phyloP scores from a whole-genome alignment of 75 land plant genomes.

The Picea sitchensis region DNA sequence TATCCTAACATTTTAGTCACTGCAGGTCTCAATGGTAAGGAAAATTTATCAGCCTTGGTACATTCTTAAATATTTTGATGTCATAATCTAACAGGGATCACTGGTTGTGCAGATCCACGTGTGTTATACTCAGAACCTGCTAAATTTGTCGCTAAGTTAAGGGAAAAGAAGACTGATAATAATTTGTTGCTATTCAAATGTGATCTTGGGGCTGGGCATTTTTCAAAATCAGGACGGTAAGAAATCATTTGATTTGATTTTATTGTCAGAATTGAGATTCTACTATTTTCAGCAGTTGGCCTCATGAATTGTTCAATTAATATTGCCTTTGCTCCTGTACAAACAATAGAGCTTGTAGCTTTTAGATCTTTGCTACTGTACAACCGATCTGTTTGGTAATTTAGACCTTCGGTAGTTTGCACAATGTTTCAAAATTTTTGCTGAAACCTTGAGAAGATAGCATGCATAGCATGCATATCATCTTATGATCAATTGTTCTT shows the following conservation, averaged over 20 bases:
- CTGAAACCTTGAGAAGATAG: not conserved
- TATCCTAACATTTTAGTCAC: slow-evolving; percentile 88
- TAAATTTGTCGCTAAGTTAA: slow-evolving; percentile 89
- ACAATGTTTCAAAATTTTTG: not conserved
- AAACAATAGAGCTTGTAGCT: not conserved
- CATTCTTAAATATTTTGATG: not conserved
- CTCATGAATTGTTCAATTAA: not conserved
- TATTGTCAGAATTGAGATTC: not conserved
- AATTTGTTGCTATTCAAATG: slow-evolving; percentile 84
- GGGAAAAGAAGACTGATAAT: slow-evolving; percentile 80
- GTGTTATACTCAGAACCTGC: slow-evolving; percentile 96
- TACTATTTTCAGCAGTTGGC: not conserved
- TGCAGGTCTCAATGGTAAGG: slow-evolving; percentile 90
- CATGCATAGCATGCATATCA: not conserved
- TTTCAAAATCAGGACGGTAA: slow-evolving; percentile 98
- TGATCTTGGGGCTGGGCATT: slow-evolving; percentile 97
- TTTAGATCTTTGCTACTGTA: not conserved
- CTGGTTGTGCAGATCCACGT: slow-evolving; percentile 73
- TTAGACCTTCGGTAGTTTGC: not conserved
- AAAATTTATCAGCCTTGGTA: not conserved
- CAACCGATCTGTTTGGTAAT: not conserved
- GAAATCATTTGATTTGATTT: not conserved
- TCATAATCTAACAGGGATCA: not conserved
- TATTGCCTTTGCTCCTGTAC: not conserved
- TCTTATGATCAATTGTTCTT: not conserved